These are phyloP conservation scores for Porcisia deanei DNA, from an alignment of 208 protist species.

Conservation along the genomic window DNA sequence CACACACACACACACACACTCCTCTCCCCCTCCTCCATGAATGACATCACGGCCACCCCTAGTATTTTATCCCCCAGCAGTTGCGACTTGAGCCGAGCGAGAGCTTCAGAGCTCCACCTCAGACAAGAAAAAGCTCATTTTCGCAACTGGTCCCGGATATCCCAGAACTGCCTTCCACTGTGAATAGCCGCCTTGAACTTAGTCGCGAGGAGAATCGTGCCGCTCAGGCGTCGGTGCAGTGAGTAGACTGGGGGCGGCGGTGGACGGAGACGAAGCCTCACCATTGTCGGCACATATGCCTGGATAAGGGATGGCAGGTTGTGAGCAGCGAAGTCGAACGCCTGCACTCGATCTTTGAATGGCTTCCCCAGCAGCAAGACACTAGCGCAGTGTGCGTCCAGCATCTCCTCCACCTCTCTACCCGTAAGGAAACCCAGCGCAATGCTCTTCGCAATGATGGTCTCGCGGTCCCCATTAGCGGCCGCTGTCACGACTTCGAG, in stretches of 20 bases:
- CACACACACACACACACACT: neutral
- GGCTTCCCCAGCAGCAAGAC: constrained; percentile 91
- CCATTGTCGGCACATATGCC: constrained; percentile 91
- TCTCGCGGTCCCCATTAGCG: constrained; percentile 67
- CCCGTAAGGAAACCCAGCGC: constrained; percentile 96
- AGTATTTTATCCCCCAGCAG: neutral
- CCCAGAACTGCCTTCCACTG: constrained; percentile 77
- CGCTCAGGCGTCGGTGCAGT: constrained; percentile 95
- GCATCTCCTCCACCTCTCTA: constrained; percentile 90
- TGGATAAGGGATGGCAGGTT: constrained; percentile 86
- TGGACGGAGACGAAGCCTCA: constrained; percentile 87
- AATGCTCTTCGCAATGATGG: constrained; percentile 87
- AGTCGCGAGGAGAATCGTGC: constrained; percentile 92
- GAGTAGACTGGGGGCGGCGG: constrained; percentile 95
- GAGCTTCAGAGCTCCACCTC: neutral
- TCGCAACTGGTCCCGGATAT: constrained; percentile 45
- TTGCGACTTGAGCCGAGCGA: neutral
- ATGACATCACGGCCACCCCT: neutral
- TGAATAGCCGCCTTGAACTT: constrained; percentile 87
- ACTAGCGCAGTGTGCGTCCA: constrained; percentile 88
- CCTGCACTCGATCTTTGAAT: constrained; percentile 63
- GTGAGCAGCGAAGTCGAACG: constrained; percentile 90
- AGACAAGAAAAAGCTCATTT: neutral
- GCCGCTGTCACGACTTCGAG: constrained; percentile 91
- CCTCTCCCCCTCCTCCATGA: neutral